phyloP scores from a whole-genome alignment of 805 yeast species.

The Scheffersomyces spartinae region DNA sequence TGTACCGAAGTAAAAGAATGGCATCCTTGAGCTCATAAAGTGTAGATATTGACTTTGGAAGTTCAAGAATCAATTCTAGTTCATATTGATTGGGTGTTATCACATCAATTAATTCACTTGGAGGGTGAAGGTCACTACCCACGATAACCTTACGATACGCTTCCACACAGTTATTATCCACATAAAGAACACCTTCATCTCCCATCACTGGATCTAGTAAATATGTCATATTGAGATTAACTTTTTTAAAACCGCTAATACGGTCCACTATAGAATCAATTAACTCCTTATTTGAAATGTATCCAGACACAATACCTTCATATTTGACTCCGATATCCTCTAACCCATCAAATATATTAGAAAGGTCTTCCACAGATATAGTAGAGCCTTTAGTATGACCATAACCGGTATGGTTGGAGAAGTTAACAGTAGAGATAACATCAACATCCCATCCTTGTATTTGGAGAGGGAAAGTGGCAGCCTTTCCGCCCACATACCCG shows the following conservation, averaged over 20 bases:
- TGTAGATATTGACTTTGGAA: too few relatives aligned
- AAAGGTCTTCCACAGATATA: constrained; percentile 20
- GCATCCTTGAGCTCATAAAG: constrained; percentile 36
- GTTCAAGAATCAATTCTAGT: constrained; percentile 63
- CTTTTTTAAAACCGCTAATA: constrained; percentile 22
- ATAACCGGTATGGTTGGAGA: constrained; percentile 64
- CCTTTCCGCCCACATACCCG: constrained; percentile 64
- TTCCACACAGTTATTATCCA: constrained; percentile 33
- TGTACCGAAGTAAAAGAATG: constrained; percentile 36
- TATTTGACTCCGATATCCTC: constrained; percentile 26
- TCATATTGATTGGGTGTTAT: constrained; percentile 92
- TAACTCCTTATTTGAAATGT: constrained; percentile 47
- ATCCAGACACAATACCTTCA: constrained; percentile 44
- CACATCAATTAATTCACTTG: constrained; percentile 43
- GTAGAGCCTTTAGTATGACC: constrained; percentile 42
- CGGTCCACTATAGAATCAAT: constrained; percentile 23
- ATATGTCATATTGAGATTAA: constrained; percentile 32
- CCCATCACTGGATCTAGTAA: constrained; percentile 75
- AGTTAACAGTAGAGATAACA: constrained; percentile 50
- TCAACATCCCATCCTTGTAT: constrained; percentile 62
- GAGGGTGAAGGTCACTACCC: constrained; percentile 37
- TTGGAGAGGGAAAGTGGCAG: constrained; percentile 55
- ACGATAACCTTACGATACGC: constrained; percentile 34
- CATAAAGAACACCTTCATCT: constrained; percentile 63
- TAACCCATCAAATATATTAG: constrained; percentile 19